Base-by-base conservation (phyloP, 805 yeast species). In the Metschnikowia aberdeeniae region DNA sequence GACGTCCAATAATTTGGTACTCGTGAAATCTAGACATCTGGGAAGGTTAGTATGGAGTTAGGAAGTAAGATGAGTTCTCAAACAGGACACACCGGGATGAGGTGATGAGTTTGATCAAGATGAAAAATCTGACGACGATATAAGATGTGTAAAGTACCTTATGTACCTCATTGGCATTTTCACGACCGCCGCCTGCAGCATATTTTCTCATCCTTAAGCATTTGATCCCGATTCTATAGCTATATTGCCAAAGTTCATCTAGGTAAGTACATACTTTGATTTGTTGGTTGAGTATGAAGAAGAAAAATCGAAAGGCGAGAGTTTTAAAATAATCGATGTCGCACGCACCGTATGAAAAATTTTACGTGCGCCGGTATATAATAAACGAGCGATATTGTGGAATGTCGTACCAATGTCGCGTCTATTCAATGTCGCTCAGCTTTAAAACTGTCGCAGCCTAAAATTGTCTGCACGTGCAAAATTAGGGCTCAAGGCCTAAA, bases 1-100 rank as follows among this genome's bases (percentile, higher is more conserved):
- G 95, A 80, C 99, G 97, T 80, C 99, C 99, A 78, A 93, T 93
- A 75, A 93, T 97, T 84, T 93, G 97, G 82, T 90, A 92, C 85
- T 92, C 98, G 83, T 84, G 86, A 77, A 90, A 86, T 83, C 93
- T 89, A 80, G 96, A 86, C 97, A 89, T 69, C 57, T 53, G n/a
- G 5, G 22, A 8, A 19, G 32, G 54, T 55, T 55, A 55, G 57
- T 55, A 55, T 12, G 27, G 31, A 29, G 31, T 29, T 11, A 12
- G 31, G 13, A 29, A 12, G 13, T 12, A 12, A 7, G 6, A 29
- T 5, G 31, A 29, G 13, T 11, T 11, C 13, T 29, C n/a, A n/a
- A 22, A 31, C 34, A n/a, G n/a, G n/a, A n/a, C n/a, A n/a, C n/a
- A n/a, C n/a, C n/a, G n/a, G n/a, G n/a, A n/a, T n/a, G n/a, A n/a